A percentile compares a stretch with the other conserved stretches of the same genome.
These are phyloP conservation scores for Linnemannia hyalina DNA, from an alignment of 192 early-diverging fungal genomes.

Conservation along the genomic window DNA sequence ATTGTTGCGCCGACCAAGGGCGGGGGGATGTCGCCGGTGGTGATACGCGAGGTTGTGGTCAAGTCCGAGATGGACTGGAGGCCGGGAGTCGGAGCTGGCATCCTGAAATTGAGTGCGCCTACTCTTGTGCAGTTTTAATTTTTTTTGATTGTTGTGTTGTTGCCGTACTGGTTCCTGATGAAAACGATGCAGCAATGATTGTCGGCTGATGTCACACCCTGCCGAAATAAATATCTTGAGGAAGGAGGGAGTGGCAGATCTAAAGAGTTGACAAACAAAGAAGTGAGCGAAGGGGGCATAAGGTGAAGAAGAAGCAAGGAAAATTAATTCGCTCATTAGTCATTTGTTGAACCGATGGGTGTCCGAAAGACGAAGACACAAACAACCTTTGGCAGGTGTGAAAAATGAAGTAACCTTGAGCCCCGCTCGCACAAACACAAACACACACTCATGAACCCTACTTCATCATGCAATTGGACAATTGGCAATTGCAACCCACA, in stretches of 20 bases:
- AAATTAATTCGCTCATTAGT: conserved; percentile 8
- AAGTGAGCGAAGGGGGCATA: not conserved
- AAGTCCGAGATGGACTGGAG: conserved; percentile 70
- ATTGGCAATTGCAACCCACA: not conserved
- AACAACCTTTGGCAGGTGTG: not conserved
- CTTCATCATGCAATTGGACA: not conserved
- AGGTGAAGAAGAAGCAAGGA: not conserved
- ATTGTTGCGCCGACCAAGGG: conserved; percentile 78
- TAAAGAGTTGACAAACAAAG: too few relatives aligned
- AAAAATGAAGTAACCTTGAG: not conserved
- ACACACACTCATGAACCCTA: not conserved
- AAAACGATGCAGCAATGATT: too few relatives aligned
- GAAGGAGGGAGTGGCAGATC: too few relatives aligned
- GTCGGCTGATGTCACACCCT: too few relatives aligned
- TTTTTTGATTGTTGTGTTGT: not conserved
- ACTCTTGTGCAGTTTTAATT: not conserved
- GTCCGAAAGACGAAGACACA: not conserved
- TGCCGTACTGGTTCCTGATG: not conserved
- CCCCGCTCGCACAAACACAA: not conserved
- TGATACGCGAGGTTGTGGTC: conserved; percentile 59
- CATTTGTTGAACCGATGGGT: not conserved
- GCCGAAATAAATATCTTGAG: too few relatives aligned
- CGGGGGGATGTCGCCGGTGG: conserved; percentile 78
- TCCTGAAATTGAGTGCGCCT: not conserved
- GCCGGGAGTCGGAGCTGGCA: conserved; percentile 36